Base-by-base conservation (phyloP, 202 grass and related monocot species). In the Digitaria exilis region DNA sequence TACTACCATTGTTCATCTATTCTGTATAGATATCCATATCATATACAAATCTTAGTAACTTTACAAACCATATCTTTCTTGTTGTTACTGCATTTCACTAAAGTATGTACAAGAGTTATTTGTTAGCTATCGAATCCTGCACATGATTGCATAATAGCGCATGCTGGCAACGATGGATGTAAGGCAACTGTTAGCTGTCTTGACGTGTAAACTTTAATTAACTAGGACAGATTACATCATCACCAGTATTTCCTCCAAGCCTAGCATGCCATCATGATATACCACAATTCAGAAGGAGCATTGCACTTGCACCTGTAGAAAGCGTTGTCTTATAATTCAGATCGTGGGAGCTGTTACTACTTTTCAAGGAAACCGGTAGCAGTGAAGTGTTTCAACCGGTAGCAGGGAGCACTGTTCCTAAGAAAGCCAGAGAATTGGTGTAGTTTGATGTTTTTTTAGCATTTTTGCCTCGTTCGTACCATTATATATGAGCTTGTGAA, bases 61-160 rank as follows among this genome's bases (percentile, higher is more conserved):
- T 82, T n/a, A n/a, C 7, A 31, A 51, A 66, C 34, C 21, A 59
- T 19, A 70, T 65, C 28, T 13, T 68, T 73, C 41, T 79, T 75
- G 67, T 42, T 34, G 1, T 61, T 55, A 12, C 64, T 75, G 0
- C n/a, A 19, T 61, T 37, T 56, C 46, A 7, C 25, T 76, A 8
- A 52, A 75, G 49, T 54, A 16, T 76, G n/a, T 24, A 32, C 17
- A 71, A 77, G 22, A 73, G 49, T 74, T 29, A 35, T 48, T 67
- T 74, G 28, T 54, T 75, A 73, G 37, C 39, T 73, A 26, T 43
- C 49, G 24, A 30, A 73, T 81, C 26, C 29, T 7, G 21, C 13
- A 68, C 15, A 44, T 68, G 65, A 82, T 82, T 81, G 55, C 26
- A 65, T 14, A 81, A 29, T 32, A 79, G 14, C 63, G 62, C 21